phyloP scores from a whole-genome alignment of 768 basidiomycete species.

The Coprinellus micaceus region DNA sequence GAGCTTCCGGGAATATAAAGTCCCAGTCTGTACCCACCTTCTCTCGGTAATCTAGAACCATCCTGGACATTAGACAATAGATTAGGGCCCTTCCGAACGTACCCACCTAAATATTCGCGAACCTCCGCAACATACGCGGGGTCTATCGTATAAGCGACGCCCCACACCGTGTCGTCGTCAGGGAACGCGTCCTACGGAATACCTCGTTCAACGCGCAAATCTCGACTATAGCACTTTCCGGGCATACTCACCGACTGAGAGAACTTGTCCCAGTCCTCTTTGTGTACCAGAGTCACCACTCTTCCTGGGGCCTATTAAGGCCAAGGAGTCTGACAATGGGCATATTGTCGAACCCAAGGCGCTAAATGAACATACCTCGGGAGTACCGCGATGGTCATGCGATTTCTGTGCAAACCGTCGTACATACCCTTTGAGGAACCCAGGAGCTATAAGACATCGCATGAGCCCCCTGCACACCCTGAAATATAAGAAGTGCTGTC shows the following conservation, averaged over 20 bases:
- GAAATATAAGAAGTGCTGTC: background rate
- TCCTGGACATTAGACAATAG: constrained; percentile 5
- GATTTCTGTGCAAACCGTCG: constrained; percentile 88
- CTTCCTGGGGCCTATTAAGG: constrained; percentile 83
- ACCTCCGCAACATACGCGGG: constrained; percentile 71
- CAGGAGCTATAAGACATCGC: constrained; percentile 47
- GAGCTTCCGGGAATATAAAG: background rate
- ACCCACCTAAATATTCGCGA: constrained; percentile 74
- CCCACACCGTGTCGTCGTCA: constrained; percentile 83
- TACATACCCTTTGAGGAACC: constrained; percentile 88
- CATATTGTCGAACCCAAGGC: background rate
- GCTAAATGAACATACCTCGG: constrained; percentile 47
- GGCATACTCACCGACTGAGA: constrained; percentile 50
- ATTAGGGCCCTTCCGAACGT: background rate
- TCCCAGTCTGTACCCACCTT: constrained; percentile 46
- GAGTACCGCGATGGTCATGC: constrained; percentile 90
- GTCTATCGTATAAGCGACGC: constrained; percentile 86
- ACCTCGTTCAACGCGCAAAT: background rate
- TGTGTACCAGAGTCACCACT: constrained; percentile 86
- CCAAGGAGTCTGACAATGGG: too few species aligned
- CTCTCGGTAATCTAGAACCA: constrained; percentile 69
- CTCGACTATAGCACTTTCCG: background rate
- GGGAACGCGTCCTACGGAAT: constrained; percentile 58
- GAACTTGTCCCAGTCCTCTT: constrained; percentile 81
- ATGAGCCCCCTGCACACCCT: background rate